Evolutionary conservation across 2,329 filamentous ascomycete genomes (phyloP).

Genomic region (Ustilaginoidea virens): DNA sequence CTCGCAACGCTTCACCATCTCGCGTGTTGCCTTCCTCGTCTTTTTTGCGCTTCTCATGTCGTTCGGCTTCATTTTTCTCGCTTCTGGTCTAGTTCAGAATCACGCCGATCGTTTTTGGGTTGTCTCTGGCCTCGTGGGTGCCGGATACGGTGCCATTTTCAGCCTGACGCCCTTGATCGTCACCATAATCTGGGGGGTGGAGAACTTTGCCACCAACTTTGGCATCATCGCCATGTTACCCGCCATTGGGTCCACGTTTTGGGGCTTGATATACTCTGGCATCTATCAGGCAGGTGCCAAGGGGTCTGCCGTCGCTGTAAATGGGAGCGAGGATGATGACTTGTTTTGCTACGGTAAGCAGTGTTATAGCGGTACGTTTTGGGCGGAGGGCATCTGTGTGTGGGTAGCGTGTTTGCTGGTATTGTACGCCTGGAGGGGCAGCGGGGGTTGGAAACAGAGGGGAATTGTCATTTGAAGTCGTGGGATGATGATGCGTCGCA

Average conservation of each 20-base stretch:
- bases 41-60: slow-evolving; percentile 60
- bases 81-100: slow-evolving; percentile 58
- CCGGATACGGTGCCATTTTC: slow-evolving; percentile 88
- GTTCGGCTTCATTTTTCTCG: slow-evolving; percentile 60
- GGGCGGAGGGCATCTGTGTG: slow-evolving; percentile 70
- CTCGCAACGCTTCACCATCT: slow-evolving; percentile 41
- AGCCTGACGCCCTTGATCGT: slow-evolving; percentile 81
- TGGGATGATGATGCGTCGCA: neutral
- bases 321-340: slow-evolving; percentile 23
- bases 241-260: slow-evolving; percentile 73
- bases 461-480: slow-evolving; percentile 46
- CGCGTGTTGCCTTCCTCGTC: slow-evolving; percentile 67
- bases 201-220: slow-evolving; percentile 98
- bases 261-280: slow-evolving; percentile 76
- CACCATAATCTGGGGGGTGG: slow-evolving; percentile 94
- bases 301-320: slow-evolving; percentile 16
- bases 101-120: slow-evolving; percentile 71
- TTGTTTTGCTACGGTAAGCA: slow-evolving; percentile 63
- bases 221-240: slow-evolving; percentile 89
- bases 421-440: slow-evolving; percentile 68
- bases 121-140: slow-evolving; percentile 70
- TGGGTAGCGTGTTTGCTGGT: slow-evolving; percentile 62
- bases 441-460: slow-evolving; percentile 57
- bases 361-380: slow-evolving; percentile 74
- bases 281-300: slow-evolving; percentile 58